These are phyloP conservation scores for Trametes coccinea DNA, from an alignment of 768 basidiomycete species.

Conservation along the genomic window DNA sequence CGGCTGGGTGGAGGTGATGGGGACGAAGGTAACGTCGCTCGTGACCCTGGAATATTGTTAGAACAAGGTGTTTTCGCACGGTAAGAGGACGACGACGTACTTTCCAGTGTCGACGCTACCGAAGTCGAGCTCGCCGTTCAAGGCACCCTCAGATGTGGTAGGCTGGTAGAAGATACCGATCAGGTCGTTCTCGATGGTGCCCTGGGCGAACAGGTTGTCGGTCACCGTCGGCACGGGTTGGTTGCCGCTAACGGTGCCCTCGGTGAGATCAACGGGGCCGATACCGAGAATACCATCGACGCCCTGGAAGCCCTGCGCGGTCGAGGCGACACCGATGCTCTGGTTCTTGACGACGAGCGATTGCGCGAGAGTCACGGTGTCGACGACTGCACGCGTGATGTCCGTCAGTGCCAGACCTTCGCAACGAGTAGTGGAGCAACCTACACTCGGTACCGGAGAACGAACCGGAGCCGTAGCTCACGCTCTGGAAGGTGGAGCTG, in stretches of 20 bases:
- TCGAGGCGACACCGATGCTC: constrained; percentile 48
- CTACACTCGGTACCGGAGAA: constrained; percentile 56
- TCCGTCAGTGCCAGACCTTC: neutral
- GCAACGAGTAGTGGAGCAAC: constrained; percentile 16
- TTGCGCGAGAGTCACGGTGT: constrained; percentile 45
- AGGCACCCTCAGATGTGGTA: constrained; percentile 36
- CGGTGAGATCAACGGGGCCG: constrained; percentile 52
- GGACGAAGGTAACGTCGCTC: constrained; percentile 33
- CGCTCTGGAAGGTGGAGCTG: constrained; percentile 36
- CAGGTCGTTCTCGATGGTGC: constrained; percentile 44
- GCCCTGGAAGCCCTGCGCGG: constrained; percentile 44
- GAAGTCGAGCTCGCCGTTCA: constrained; percentile 58
- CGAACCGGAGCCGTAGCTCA: constrained; percentile 54
- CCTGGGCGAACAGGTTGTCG: constrained; percentile 54
- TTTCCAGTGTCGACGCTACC: constrained; percentile 51
- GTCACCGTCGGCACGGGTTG: constrained; percentile 52
- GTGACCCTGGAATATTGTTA: constrained; percentile 16
- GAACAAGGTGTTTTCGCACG: neutral
- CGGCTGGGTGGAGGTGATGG: constrained; percentile 47
- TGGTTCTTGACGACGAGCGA: constrained; percentile 47
- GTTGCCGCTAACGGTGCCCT: constrained; percentile 43
- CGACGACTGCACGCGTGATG: constrained; percentile 37
- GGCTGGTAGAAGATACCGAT: constrained; percentile 57
- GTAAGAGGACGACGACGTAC: constrained; percentile 27
- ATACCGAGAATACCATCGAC: constrained; percentile 58